Base-by-base conservation (phyloP, 106 monocot species). In the Chionographis japonica region DNA sequence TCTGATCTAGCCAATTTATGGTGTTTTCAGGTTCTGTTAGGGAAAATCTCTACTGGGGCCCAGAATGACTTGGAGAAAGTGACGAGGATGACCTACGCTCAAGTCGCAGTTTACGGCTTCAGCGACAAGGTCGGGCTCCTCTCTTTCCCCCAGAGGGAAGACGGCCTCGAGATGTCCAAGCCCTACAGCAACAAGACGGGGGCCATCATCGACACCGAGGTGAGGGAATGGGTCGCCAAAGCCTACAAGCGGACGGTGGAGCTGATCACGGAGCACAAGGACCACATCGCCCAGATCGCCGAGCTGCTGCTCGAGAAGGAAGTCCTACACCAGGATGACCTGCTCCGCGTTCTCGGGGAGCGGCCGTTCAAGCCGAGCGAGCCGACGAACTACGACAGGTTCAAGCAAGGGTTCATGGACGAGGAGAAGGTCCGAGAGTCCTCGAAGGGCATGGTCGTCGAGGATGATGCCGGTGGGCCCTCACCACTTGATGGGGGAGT, bases 41-140 rank as follows among this genome's bases (percentile, higher is more conserved):
- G 97, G 11, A 98, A 83, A 52, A 92, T 98, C 65, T 98, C 97
- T 2, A 98, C 97, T 3, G 97, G 97, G 37, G 97, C 97, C 15
- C 92, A 98, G 50, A 87, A 98, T 55, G 97, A 98, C 68, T 40
- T 98, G 67, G 97, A 98, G 70, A 98, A 98, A 60, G 97, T 92
- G 50, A 98, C 97, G 4, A 92, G 85, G 63, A 92, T 98, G 97
- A 92, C 97, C 0, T 98, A 98, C 46, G 97, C 92, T 2, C 97
- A 92, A 62, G 92, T 98, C 38, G 97, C 97, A 41, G 80, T 98
- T 11, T 98, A 98, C 67, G 97, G 97, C 6, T 97, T 97, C 72
- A 97, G 97, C 19, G 92, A 92, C 15, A 98, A 98, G 73, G 87
- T 92, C 2, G 97, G 92, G 12, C 97, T 98, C 20, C 87, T 98